phyloP scores from a whole-genome alignment of 495 filamentous ascomycete genomes.

The Bombardia bombarda region DNA sequence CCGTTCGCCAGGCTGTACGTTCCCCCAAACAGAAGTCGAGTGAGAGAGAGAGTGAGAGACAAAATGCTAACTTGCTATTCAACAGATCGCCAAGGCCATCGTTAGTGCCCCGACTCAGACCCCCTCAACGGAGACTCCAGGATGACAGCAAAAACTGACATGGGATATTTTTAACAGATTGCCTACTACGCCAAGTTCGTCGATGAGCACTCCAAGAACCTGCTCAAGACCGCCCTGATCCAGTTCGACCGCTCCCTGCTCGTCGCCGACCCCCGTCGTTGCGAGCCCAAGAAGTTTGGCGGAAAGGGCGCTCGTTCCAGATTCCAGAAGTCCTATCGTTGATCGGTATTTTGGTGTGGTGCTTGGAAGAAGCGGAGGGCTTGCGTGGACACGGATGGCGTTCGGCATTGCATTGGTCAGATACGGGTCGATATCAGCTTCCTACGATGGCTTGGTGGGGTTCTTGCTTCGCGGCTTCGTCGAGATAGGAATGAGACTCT shows the following conservation, averaged over 20 bases:
- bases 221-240: constrained; percentile 88
- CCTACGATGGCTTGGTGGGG: constrained; percentile 21
- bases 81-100: constrained; percentile 66
- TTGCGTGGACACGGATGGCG: constrained; percentile 30
- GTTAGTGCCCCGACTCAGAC: constrained; percentile 14
- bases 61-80: constrained; percentile 10
- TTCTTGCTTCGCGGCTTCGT: constrained; percentile 14
- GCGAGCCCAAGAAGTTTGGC: constrained; percentile 89
- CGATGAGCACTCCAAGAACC: constrained; percentile 99
- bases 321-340: constrained; percentile 86
- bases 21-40: neutral
- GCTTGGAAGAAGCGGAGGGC: constrained; percentile 14
- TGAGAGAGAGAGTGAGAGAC: neutral
- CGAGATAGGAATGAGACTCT: constrained; percentile 26
- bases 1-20: constrained; percentile 79
- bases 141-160: constrained; percentile 9
- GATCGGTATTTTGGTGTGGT: constrained; percentile 25
- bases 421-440: constrained; percentile 21
- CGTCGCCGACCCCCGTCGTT: constrained; percentile 93
- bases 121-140: neutral
- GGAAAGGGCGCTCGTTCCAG: constrained; percentile 89
- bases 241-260: constrained; percentile 95
- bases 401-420: constrained; percentile 32
- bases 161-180: constrained; percentile 30
- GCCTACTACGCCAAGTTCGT: constrained; percentile 99